phyloP scores from a whole-genome alignment of 495 filamentous ascomycete genomes.

The Parachaetomium inaequale region DNA sequence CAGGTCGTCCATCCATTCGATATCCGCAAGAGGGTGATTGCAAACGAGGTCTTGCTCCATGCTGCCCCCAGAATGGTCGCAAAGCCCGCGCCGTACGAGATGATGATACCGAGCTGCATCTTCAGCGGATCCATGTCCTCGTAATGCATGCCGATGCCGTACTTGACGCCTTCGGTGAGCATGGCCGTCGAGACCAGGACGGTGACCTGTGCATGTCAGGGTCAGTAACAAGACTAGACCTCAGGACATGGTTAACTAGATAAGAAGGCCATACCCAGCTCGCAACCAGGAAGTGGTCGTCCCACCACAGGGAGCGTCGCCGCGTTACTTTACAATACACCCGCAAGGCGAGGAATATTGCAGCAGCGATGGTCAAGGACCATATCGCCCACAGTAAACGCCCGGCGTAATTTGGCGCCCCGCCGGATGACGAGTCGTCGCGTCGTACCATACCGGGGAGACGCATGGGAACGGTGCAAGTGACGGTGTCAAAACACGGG shows the following conservation, averaged over 20 bases:
- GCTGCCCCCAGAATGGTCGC: conserved; percentile 1
- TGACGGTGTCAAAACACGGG: no score
- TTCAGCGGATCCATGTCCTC: not conserved
- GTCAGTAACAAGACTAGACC: no score
- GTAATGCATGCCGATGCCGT: conserved; percentile 4
- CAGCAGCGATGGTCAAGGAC: no score
- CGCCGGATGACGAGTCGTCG: no score
- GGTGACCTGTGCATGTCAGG: not conserved
- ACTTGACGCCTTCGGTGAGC: no score
- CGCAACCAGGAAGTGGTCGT: not conserved
- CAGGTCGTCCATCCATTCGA: not conserved
- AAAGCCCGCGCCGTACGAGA: not conserved
- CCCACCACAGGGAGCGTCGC: not conserved
- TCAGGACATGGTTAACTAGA: not conserved
- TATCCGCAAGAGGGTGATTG: conserved; percentile 12
- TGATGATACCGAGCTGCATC: not conserved
- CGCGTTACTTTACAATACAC: not conserved
- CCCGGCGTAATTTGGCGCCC: no score
- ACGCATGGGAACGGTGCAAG: no score
- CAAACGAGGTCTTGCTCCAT: conserved; percentile 20
- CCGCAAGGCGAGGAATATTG: conserved; percentile 1
- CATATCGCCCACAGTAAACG: no score
- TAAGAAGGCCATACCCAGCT: not conserved
- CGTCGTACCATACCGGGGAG: no score
- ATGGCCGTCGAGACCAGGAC: not conserved